Percentiles rank a stretch among this genome's conserved stretches.
Conservation (phyloP, 2,329 filamentous ascomycete species). For the Fusarium dimerum region DNA sequence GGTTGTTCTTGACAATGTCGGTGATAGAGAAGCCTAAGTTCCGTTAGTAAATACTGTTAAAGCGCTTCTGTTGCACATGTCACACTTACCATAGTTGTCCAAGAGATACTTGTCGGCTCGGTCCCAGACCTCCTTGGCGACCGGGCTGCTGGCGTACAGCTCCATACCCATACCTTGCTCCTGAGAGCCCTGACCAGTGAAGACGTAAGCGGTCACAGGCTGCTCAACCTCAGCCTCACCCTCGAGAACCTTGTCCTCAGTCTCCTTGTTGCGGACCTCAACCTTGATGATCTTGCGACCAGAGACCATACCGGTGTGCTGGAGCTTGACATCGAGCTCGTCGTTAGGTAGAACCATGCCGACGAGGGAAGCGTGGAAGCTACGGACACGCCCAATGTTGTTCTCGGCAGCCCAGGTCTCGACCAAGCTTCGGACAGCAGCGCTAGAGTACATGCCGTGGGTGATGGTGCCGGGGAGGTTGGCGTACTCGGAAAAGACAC, state of each 20-base stretch:
- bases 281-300: slow-evolving; percentile 99
- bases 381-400: slow-evolving; percentile 93
- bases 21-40: slow-evolving; percentile 84
- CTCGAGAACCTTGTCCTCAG: slow-evolving; percentile 91
- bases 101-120: slow-evolving; percentile 96
- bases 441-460: slow-evolving; percentile 99
- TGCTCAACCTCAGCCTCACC: slow-evolving; percentile 98
- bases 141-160: slow-evolving; percentile 87
- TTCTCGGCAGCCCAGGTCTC: slow-evolving; percentile 99
- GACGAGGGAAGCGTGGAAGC: slow-evolving; percentile 95
- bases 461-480: slow-evolving; percentile 96
- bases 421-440: slow-evolving; percentile 90
- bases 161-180: slow-evolving; percentile 99
- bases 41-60: slow-evolving; percentile 10
- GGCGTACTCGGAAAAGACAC: slow-evolving; percentile 94
- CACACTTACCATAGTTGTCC: slow-evolving; percentile 85
- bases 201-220: slow-evolving; percentile 94
- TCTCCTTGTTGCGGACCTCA: slow-evolving; percentile 92
- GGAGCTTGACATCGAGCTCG: slow-evolving; percentile 88
- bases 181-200: slow-evolving; percentile 97
- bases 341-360: slow-evolving; percentile 99
- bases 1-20: slow-evolving; percentile 99
- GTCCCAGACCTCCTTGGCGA: slow-evolving; percentile 98
- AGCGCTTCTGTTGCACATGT: too few species aligned
- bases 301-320: slow-evolving; percentile 96